Evolutionary conservation across 2,329 filamentous ascomycete species (phyloP).

Genomic region (Hymenoscyphus albidus): DNA sequence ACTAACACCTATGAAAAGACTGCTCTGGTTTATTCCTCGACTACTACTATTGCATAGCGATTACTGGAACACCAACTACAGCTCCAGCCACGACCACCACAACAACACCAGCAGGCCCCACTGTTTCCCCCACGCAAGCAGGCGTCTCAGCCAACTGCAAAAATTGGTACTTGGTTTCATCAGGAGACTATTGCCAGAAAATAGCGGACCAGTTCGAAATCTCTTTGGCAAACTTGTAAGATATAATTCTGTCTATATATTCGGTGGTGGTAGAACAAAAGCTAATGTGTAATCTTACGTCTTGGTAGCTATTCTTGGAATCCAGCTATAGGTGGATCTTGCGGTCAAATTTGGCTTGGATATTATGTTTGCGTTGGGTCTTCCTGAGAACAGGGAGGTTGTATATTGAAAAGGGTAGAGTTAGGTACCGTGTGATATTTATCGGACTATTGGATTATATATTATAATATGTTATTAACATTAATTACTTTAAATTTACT

Average conservation of each 20-base stretch:
- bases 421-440: too few species aligned
- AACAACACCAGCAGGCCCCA: constrained; percentile 27
- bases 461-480: too few species aligned
- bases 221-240: constrained; percentile 26
- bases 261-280: constrained; percentile 23
- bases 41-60: not conserved
- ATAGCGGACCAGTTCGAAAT: constrained; percentile 28
- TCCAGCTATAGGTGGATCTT: constrained; percentile 19
- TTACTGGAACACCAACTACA: not conserved
- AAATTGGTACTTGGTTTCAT: constrained; percentile 28
- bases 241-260: constrained; percentile 23
- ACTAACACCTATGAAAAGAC: too few species aligned
- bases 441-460: too few species aligned
- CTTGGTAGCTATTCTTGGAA: constrained; percentile 27
- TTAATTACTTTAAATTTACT: too few species aligned
- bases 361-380: constrained; percentile 26
- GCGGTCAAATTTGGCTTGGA: constrained; percentile 25
- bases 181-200: constrained; percentile 25
- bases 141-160: constrained; percentile 33
- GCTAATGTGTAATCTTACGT: constrained; percentile 26
- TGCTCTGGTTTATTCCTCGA: not conserved
- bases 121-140: constrained; percentile 31
- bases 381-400: too few species aligned
- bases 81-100: constrained; percentile 8
- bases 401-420: too few species aligned